Evolutionary conservation across 2,329 filamentous ascomycete genomes (phyloP), one percentile per base, ranked within the genome.

Genomic region (Helicocarpus griseus): DNA sequence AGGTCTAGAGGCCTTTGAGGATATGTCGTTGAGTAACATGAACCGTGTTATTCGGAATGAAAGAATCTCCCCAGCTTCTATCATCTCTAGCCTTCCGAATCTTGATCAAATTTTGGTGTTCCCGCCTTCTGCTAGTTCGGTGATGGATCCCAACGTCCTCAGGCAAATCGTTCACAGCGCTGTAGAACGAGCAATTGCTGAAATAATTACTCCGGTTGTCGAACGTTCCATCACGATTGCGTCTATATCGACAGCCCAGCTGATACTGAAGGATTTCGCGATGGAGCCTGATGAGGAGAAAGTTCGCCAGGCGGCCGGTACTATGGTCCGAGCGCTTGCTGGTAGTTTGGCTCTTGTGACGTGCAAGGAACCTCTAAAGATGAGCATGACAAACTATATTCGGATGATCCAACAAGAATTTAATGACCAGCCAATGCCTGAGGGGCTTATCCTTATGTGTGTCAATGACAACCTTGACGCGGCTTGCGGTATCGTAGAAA

Each of bases 221-320:
- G 94, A 98, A 67, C 82, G 93, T 50, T 98, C 93, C 2, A 91
- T 98, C 36, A 97, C 94, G 0, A 98, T 98, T 65, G 93, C 93
- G 43, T 91, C 91, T 1, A 97, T 98, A 54, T 95, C 91, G 2
- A 96, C 94, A 0, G 86, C 89, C 55, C 89, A 97, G 68, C 87
- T 98, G 70, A 87, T 98, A 39, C 84, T 87, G 60, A 98, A 98
- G 66, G 93, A 98, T 66, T 98, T 97, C 65, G 86, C 88, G 0
- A 94, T 90, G 50, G 94, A 98, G 63, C 82, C 85, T 2, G 89
- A 96, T 62, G 88, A 95, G 69, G 87, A 87, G 58, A 86, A 88
- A 55, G 79, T 97, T 50, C 85, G 89, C 49, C 86, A 83, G 48
- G 87, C 90, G 29, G 91, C 93, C 3, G 83, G 95, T 58, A 95